phyloP scores from a whole-genome alignment of 257 asterid species.

The Thymus quinquecostatus region DNA sequence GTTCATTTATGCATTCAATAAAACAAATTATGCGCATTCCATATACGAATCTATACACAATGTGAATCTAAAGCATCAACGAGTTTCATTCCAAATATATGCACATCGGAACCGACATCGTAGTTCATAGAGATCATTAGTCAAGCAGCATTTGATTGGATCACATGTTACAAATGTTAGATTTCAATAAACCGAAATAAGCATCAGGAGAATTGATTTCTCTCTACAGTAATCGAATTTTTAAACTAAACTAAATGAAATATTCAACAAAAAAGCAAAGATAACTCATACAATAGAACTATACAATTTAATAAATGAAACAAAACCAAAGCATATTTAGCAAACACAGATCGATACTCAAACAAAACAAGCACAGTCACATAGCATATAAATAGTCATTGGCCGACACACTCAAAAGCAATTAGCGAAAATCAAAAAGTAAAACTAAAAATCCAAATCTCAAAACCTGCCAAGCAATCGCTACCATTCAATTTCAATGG shows the following conservation, averaged over 20 bases:
- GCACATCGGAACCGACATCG: not conserved
- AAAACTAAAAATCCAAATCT: not conserved
- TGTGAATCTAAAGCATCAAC: not conserved
- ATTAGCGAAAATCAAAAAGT: not conserved
- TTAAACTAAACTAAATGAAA: constrained; percentile 15
- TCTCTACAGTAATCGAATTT: constrained; percentile 3
- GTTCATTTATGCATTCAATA: no score
- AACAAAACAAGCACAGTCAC: not conserved
- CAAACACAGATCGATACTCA: not conserved
- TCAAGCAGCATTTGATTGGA: constrained; percentile 17
- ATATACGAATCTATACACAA: no score
- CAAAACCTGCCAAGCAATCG: constrained; percentile 86
- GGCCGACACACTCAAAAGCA: not conserved
- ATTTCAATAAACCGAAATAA: not conserved
- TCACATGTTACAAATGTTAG: not conserved
- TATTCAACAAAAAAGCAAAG: not conserved
- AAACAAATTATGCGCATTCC: no score
- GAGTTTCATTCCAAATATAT: not conserved
- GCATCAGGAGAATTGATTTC: no score
- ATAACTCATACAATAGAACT: not conserved
- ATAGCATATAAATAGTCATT: not conserved
- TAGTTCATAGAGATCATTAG: not conserved
- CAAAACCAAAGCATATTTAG: not conserved
- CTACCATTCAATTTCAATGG: constrained; percentile 12
- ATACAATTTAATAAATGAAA: not conserved